phyloP scores from a whole-genome alignment of 495 filamentous ascomycete species.

The Daldinia bambusicola region DNA sequence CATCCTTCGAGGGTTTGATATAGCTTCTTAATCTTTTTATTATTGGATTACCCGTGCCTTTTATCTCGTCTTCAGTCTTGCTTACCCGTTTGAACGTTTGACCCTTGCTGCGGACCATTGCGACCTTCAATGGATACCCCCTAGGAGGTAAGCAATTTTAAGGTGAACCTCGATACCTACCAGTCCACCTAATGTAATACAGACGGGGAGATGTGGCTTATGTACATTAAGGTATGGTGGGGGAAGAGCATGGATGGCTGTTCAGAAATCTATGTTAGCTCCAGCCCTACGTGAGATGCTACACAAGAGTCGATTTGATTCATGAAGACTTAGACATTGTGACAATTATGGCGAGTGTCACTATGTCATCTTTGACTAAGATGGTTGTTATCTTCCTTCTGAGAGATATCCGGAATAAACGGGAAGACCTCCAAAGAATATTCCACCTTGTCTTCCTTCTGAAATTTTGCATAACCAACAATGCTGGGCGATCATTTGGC shows the following conservation, averaged over 20 bases:
- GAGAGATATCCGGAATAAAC: constrained; percentile 27
- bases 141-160: constrained; percentile 23
- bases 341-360: neutral
- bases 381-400: neutral
- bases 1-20: constrained; percentile 2
- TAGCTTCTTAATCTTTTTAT: constrained; percentile 13
- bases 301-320: constrained; percentile 8
- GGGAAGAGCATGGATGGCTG: constrained; percentile 6
- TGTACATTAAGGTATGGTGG: constrained; percentile 9
- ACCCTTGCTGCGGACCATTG: constrained; percentile 28
- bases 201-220: constrained; percentile 10
- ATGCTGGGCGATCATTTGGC: constrained; percentile 27
- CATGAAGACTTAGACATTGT: neutral
- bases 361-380: neutral
- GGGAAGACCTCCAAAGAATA: constrained; percentile 26
- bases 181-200: neutral
- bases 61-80: neutral
- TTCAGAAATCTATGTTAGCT: neutral
- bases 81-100: constrained; percentile 2
- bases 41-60: neutral
- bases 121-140: constrained; percentile 29
- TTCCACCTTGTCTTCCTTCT: constrained; percentile 21
- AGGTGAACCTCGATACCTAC: constrained; percentile 8
- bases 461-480: constrained; percentile 18
- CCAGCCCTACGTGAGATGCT: constrained; percentile 19